phyloP scores from a whole-genome alignment of 768 basidiomycete species.

The Tephrocybe sp. region DNA sequence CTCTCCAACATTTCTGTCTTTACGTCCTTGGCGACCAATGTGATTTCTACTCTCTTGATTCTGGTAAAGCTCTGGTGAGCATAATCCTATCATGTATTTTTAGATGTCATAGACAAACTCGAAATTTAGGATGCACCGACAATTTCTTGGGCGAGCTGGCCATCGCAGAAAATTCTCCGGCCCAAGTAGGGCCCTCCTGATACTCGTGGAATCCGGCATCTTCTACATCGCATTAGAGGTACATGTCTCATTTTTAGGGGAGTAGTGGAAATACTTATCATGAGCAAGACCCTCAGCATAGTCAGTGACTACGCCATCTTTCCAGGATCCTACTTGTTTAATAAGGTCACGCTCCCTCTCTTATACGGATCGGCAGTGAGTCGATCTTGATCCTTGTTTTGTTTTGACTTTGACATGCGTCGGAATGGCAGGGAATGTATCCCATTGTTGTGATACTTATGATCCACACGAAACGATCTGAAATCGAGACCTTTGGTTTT shows the following conservation, averaged over 20 bases:
- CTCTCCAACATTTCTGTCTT: background rate
- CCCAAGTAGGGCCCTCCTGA: background rate
- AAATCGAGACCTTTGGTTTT: slow-evolving; percentile 1
- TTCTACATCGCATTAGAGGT: background rate
- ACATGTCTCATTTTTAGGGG: background rate
- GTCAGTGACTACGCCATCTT: too few species aligned
- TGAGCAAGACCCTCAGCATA: too few species aligned
- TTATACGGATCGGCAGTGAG: background rate
- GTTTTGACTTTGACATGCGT: too few species aligned
- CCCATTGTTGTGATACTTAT: background rate
- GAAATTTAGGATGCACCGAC: background rate
- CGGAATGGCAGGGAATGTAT: background rate
- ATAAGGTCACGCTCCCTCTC: too few species aligned
- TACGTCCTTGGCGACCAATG: background rate
- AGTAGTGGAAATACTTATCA: too few species aligned
- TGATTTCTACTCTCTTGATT: background rate
- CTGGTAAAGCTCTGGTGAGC: background rate
- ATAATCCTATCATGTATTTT: too few species aligned
- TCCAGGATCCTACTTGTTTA: too few species aligned
- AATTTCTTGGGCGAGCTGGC: background rate
- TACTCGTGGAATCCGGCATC: background rate
- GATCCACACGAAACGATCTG: background rate
- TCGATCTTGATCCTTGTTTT: too few species aligned
- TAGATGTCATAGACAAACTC: too few species aligned
- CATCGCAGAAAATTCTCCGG: background rate